These are phyloP conservation scores for Amanita rubescens DNA, from an alignment of 768 basidiomycete species.

Conservation along the genomic window DNA sequence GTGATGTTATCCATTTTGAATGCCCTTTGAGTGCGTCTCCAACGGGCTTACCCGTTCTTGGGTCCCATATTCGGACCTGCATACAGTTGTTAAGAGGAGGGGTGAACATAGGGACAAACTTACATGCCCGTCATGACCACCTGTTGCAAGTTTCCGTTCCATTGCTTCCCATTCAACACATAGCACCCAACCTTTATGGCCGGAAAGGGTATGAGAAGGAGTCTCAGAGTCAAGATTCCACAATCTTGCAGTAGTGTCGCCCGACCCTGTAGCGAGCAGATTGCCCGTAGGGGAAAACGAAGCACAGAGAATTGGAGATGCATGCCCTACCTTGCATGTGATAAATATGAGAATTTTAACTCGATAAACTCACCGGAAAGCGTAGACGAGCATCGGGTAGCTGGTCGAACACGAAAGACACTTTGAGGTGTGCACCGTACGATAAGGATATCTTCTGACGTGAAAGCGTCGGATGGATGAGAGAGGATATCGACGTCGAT, in stretches of 20 bases:
- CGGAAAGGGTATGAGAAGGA: conserved; percentile 78
- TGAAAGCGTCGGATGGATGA: conserved; percentile 64
- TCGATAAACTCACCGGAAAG: conserved; percentile 55
- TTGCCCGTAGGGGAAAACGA: conserved; percentile 92
- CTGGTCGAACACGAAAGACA: conserved; percentile 89
- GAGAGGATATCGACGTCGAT: conserved; percentile 75
- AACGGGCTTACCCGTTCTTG: conserved; percentile 79
- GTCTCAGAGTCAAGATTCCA: conserved; percentile 95
- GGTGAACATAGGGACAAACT: too few species aligned
- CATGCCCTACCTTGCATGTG: conserved; percentile 53
- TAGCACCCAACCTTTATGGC: conserved; percentile 94
- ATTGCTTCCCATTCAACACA: conserved; percentile 97
- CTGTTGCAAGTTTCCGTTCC: conserved; percentile 86
- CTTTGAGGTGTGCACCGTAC: conserved; percentile 93
- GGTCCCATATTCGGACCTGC: conserved; percentile 82
- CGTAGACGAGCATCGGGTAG: conserved; percentile 90
- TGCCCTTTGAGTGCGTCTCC: conserved; percentile 91
- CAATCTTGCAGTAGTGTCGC: conserved; percentile 85
- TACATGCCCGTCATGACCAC: conserved; percentile 83
- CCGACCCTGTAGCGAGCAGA: conserved; percentile 89
- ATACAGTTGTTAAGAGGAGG: too few species aligned
- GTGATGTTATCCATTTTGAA: conserved; percentile 91
- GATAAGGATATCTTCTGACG: conserved; percentile 81
- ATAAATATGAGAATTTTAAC: not conserved
- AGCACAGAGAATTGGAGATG: conserved; percentile 89